Percentiles rank a stretch among this genome's conserved stretches.
Conservation (phyloP, 139 green algal genomes). For the Micractinium sp. region DNA sequence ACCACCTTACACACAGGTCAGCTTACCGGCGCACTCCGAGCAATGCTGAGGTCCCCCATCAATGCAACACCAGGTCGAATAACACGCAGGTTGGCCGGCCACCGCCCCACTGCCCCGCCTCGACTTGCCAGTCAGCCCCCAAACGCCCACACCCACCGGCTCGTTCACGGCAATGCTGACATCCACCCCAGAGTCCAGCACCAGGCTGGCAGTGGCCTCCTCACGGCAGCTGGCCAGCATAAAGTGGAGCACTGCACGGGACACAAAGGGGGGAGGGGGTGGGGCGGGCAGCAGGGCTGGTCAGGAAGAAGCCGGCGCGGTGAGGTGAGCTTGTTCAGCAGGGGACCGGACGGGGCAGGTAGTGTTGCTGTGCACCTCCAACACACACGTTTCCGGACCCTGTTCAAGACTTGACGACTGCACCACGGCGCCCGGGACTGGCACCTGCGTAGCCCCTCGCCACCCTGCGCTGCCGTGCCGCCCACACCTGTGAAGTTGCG, state of each 20-base stretch:
- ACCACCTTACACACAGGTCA: too few relatives aligned
- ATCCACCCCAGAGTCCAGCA: slow-evolving; percentile 18
- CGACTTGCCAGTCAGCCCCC: too few relatives aligned
- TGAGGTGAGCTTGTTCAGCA: neutral
- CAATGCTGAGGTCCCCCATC: too few relatives aligned
- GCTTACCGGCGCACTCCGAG: too few relatives aligned
- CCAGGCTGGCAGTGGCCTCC: slow-evolving; percentile 11
- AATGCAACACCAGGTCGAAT: too few relatives aligned
- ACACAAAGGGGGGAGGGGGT: neutral
- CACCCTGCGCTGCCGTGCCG: neutral
- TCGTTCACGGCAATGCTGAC: slow-evolving; percentile 1
- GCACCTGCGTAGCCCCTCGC: too few relatives aligned
- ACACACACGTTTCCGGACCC: neutral
- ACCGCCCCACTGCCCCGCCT: too few relatives aligned
- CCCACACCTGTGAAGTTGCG: neutral
- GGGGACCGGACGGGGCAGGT: neutral
- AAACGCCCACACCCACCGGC: neutral
- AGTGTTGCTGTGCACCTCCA: neutral
- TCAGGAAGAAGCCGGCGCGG: neutral
- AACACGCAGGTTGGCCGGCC: too few relatives aligned
- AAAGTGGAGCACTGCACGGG: slow-evolving; percentile 31
- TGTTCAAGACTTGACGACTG: too few relatives aligned
- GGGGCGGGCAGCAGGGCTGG: too few relatives aligned
- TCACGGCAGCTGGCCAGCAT: slow-evolving; percentile 11
- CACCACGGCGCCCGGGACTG: too few relatives aligned